These are phyloP conservation scores for Picea sitchensis DNA, from an alignment of 75 land plant genomes.

Conservation along the genomic window DNA sequence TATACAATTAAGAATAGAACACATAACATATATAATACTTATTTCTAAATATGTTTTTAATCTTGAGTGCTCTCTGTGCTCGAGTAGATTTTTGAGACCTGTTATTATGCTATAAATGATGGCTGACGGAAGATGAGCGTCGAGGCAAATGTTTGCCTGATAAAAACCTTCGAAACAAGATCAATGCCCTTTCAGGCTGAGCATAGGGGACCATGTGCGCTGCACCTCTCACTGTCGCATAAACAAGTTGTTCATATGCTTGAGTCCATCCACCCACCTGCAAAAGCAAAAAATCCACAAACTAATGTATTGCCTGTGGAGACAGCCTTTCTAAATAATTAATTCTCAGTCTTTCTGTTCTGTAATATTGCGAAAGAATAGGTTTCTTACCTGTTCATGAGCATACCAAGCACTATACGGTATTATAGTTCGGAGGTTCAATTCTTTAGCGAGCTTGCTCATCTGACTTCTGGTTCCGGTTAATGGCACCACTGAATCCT, in stretches of 20 bases:
- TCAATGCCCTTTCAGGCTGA: conserved; percentile 26
- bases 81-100: not conserved
- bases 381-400: conserved; percentile 19
- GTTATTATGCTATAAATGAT: not conserved
- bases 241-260: conserved; percentile 16
- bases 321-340: too few relatives aligned
- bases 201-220: conserved; percentile 31
- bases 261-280: conserved; percentile 43
- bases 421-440: conserved; percentile 6
- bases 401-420: conserved; percentile 22
- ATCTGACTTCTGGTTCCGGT: conserved; percentile 30
- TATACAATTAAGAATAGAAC: too few relatives aligned
- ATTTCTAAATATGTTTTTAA: too few relatives aligned
- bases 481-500: conserved; percentile 40
- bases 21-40: too few relatives aligned
- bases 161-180: conserved; percentile 21
- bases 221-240: conserved; percentile 39
- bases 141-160: conserved; percentile 15
- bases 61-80: not conserved
- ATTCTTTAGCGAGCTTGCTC: conserved; percentile 7
- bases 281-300: not conserved
- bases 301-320: too few relatives aligned
- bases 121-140: not conserved
- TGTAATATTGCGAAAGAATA: not conserved
- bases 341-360: too few relatives aligned